Base-by-base conservation (phyloP, 176 grass and related monocot species). In the Phragmites australis region DNA sequence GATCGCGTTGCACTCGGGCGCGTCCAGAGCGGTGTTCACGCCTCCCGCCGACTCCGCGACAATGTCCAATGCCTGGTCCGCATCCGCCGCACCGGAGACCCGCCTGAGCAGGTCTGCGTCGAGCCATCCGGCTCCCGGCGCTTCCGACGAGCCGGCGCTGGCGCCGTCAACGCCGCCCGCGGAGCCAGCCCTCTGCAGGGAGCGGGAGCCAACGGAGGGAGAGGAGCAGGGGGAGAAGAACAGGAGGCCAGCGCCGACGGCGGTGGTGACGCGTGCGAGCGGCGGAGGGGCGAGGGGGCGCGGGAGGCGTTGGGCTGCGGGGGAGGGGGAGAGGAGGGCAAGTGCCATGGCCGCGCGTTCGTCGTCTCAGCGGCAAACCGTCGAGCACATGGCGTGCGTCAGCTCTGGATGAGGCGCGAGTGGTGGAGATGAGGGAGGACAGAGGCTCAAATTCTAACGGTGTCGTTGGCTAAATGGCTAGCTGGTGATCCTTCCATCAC, bases 1-100 rank as follows among this genome's bases (percentile, higher is more conserved):
- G 21, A 94, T 89, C 31, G 71, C 80, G 47, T 90, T 91, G 72
- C 89, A 97, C 49, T 92, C 91, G 6, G 75, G 76, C 32, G 72
- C 66, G 19, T 74, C 70, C 27, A 97, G 62, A 8, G 82, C 65
- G 9, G 25, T 10, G n/a, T 54, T 70, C 11, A 60, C 6, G 53
- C 72, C 67, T 25, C 81, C 86, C 16, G 32, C 27, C 5, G 49
- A 83, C 84, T 91, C 86, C 1, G 60, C 72, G 40, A 93, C 58
- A 48, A 93, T 76, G 32, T 88, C 88, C 44, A 91, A 42, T 70
- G 81, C 90, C 67, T 89, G 83, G 21, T 73, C 80, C 10, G 88
- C 93, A 22, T 90, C 88, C 77, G 76, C 77, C 5, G 68, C 71
- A 16, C 53, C 72, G 4, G 93, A 89, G 34, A 91, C 19, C 6